Conservation (phyloP, 1,284 basidiomycete species). For the Stygiomarasmius scandens region DNA sequence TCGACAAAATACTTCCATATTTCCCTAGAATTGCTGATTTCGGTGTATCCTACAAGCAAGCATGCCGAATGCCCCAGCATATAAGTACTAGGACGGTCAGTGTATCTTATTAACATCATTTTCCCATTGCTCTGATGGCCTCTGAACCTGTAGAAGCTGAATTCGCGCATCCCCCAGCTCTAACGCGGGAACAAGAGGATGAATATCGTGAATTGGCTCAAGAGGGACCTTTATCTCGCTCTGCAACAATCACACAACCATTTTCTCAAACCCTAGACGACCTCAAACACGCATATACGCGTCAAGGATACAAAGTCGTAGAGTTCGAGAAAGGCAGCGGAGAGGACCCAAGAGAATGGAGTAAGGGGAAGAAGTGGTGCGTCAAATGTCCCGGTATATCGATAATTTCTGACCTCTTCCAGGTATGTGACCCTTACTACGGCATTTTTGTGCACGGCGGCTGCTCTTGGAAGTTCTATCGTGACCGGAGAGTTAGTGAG, state of each 20-base stretch:
- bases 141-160: constrained; percentile 40
- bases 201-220: constrained; percentile 31
- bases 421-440: constrained; percentile 39
- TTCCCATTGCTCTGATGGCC: constrained; percentile 25
- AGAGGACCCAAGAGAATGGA: constrained; percentile 42
- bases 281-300: constrained; percentile 20
- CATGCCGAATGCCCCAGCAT: constrained; percentile 3
- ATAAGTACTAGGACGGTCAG: not conserved
- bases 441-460: constrained; percentile 37
- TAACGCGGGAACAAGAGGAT: constrained; percentile 32
- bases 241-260: not conserved
- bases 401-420: not conserved
- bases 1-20: not conserved
- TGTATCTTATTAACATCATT: not conserved
- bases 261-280: constrained; percentile 7
- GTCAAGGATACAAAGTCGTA: constrained; percentile 33
- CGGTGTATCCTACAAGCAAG: constrained; percentile 3
- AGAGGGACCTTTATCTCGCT: constrained; percentile 24
- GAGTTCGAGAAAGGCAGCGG: constrained; percentile 35
- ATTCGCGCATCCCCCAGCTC: constrained; percentile 30
- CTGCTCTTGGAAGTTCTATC: constrained; percentile 41
- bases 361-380: constrained; percentile 35
- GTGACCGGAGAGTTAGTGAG: constrained; percentile 40
- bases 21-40: not conserved
- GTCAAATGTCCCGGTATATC: constrained; percentile 5